These are phyloP conservation scores for Fusarium clavum DNA, from an alignment of 2,329 filamentous ascomycete species.

Conservation along the genomic window DNA sequence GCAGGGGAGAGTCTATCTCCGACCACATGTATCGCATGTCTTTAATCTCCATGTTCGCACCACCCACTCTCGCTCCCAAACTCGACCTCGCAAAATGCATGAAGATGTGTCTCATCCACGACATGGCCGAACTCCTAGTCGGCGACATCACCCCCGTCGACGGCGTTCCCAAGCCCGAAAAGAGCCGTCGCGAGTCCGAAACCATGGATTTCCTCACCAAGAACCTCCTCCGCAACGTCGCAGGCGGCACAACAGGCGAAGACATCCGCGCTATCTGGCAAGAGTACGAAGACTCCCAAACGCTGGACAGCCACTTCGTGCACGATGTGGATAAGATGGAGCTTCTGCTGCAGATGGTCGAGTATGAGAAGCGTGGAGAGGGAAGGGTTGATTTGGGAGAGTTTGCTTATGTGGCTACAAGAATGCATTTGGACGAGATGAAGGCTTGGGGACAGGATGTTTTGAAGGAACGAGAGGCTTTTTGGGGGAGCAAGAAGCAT, in stretches of 20 bases:
- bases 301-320: constrained; percentile 87
- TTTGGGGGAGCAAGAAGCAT: constrained; percentile 71
- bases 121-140: constrained; percentile 96
- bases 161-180: constrained; percentile 85
- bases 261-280: constrained; percentile 87
- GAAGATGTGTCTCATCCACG: constrained; percentile 95
- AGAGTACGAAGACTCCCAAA: constrained; percentile 92
- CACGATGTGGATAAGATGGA: constrained; percentile 99
- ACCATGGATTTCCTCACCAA: constrained; percentile 93
- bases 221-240: constrained; percentile 77
- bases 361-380: constrained; percentile 84
- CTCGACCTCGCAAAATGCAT: constrained; percentile 87
- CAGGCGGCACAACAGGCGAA: constrained; percentile 74
- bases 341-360: constrained; percentile 92
- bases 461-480: constrained; percentile 77
- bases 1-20: constrained; percentile 86
- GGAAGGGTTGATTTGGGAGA: constrained; percentile 82
- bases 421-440: constrained; percentile 81
- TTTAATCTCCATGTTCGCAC: constrained; percentile 92
- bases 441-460: constrained; percentile 82
- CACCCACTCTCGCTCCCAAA: constrained; percentile 74
- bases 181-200: constrained; percentile 84
- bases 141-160: constrained; percentile 98
- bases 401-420: constrained; percentile 82
- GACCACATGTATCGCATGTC: constrained; percentile 99